Evolutionary conservation across 371 early-diverging fungal species (phyloP), one percentile per base, ranked within the genome.

Genomic region (Conidiobolus incongruus): DNA sequence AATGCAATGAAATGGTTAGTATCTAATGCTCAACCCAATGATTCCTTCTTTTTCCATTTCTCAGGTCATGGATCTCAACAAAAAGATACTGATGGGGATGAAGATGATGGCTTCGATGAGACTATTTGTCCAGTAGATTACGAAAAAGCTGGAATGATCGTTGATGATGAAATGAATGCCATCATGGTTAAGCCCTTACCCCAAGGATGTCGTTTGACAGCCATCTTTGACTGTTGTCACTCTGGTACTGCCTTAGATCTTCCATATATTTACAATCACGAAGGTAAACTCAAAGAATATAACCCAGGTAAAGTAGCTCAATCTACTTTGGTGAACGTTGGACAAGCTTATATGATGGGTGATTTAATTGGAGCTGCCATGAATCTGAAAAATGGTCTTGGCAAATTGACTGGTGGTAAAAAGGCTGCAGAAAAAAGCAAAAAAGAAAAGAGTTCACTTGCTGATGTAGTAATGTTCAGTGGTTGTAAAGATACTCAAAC

Each of bases 241-340:
- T 77, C 77, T 23, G 89, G 83, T 13, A 72, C 87, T 1, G 81
- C 76, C 0, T 54, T 91, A 19, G 89, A 91, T 54, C 63, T 91
- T 20, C 88, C 89, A 1, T 88, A 70, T 55, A 62, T 73, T 26
- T 89, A 91, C 52, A 64, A 72, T 21, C 68, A 16, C 69, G 70
- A 34, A 55, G 67, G 29, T 16, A 45, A 33, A 40, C 16, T 17
- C 19, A 45, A 41, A 28, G 63, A 62, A 47, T 81, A 87, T 52
- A 84, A 83, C 0, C 70, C 72, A 4, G 81, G 86, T 3, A 87
- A 87, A 55, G 31, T 8, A 62, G 54, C 28, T 19, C 56, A 17
- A 54, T 60, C 66, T 80, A 6, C 40, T 47, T 10, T 57, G 53
- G 41, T 30, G 12, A 20, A 30, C 17, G 5, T 15, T 15, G 30